phyloP scores from a whole-genome alignment of 1,284 basidiomycete species.

The Trichosporon coremiiforme region DNA sequence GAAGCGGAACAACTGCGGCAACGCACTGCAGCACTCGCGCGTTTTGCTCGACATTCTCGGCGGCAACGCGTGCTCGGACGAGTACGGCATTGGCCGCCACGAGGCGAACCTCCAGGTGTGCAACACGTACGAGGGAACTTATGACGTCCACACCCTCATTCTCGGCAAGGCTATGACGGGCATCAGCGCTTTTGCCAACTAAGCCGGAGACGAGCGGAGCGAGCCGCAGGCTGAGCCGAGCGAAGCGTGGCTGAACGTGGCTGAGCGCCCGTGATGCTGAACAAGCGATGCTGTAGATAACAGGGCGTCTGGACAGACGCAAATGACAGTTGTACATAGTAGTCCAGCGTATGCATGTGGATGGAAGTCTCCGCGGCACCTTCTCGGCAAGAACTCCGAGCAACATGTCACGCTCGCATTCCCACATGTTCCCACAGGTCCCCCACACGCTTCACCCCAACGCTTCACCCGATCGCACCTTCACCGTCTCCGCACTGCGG shows the following conservation, averaged over 20 bases:
- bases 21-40: constrained; percentile 80
- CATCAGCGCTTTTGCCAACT: constrained; percentile 52
- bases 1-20: constrained; percentile 95
- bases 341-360: not conserved
- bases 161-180: constrained; percentile 89
- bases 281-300: not conserved
- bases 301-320: too few species aligned
- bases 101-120: constrained; percentile 88
- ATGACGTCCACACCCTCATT: constrained; percentile 60
- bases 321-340: not conserved
- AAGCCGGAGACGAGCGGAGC: too few species aligned
- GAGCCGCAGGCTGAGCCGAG: too few species aligned
- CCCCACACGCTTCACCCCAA: too few species aligned
- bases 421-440: too few species aligned
- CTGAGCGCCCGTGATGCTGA: too few species aligned
- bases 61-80: constrained; percentile 85
- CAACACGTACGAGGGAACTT: constrained; percentile 84
- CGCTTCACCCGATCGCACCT: too few species aligned
- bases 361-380: not conserved
- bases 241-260: not conserved
- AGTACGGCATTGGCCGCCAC: constrained; percentile 85
- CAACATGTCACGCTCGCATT: too few species aligned
- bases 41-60: constrained; percentile 83
- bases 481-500: too few species aligned
- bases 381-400: too few species aligned